These are phyloP conservation scores for Ophioceras dolichostomum DNA, from an alignment of 2,329 filamentous ascomycete species.

Conservation along the genomic window DNA sequence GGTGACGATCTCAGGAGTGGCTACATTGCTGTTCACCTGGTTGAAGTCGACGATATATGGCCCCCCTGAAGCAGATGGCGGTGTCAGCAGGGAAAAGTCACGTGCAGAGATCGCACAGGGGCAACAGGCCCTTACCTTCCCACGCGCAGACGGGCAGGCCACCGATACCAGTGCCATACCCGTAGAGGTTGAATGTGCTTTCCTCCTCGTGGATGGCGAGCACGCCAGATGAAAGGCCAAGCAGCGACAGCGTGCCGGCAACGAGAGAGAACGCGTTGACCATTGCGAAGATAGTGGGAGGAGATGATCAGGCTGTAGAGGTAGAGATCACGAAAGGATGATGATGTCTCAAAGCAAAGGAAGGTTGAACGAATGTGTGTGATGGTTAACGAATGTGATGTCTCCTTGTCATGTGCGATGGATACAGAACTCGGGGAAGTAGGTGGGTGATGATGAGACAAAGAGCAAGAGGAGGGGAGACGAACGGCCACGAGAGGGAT, in stretches of 20 bases:
- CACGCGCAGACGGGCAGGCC: neutral
- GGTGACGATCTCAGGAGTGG: neutral
- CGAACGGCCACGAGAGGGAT: no score
- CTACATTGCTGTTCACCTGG: neutral
- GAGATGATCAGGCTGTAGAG: no score
- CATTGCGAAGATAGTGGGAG: no score
- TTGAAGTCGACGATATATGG: neutral
- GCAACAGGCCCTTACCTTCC: neutral
- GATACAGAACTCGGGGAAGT: no score
- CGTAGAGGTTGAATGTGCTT: neutral
- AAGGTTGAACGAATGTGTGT: no score
- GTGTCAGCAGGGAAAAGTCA: neutral
- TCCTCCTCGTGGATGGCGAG: neutral
- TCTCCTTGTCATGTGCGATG: no score
- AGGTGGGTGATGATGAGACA: no score
- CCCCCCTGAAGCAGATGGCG: no score
- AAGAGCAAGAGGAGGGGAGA: no score
- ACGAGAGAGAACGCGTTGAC: neutral
- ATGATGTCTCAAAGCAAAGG: no score
- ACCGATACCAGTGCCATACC: neutral
- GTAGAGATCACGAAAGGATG: no score
- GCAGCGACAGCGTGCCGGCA: neutral
- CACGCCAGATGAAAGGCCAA: neutral
- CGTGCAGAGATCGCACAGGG: neutral
- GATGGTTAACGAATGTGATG: no score